These are phyloP conservation scores for Fusarium floridanum DNA, from an alignment of 2,329 filamentous ascomycete species.

Conservation along the genomic window DNA sequence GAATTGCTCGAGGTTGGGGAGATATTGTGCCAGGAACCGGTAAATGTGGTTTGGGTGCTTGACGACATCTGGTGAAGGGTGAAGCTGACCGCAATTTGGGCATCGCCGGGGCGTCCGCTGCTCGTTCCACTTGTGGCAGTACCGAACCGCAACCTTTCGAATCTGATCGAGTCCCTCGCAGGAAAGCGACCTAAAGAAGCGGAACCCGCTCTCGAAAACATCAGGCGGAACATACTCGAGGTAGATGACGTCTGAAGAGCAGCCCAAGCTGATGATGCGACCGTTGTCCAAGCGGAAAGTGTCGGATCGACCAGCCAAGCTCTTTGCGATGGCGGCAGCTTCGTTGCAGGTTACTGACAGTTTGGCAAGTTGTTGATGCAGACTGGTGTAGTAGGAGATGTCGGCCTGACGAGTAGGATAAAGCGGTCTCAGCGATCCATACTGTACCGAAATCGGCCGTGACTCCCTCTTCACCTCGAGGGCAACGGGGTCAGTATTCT, in stretches of 20 bases:
- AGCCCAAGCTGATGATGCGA: slow-evolving; percentile 47
- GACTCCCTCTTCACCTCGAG: slow-evolving; percentile 43
- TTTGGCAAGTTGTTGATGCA: slow-evolving; percentile 47
- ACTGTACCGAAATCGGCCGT: slow-evolving; percentile 28
- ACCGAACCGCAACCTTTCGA: slow-evolving; percentile 57
- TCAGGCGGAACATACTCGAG: slow-evolving; percentile 52
- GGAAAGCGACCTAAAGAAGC: slow-evolving; percentile 43
- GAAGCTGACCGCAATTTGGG: slow-evolving; percentile 50
- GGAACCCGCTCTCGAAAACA: slow-evolving; percentile 45
- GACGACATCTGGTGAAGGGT: slow-evolving; percentile 44
- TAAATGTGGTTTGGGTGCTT: slow-evolving; percentile 57
- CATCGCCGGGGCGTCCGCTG: slow-evolving; percentile 46
- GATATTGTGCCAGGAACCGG: slow-evolving; percentile 57
- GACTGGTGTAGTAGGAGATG: slow-evolving; percentile 49
- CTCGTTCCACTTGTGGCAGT: slow-evolving; percentile 58
- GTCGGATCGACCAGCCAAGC: slow-evolving; percentile 35
- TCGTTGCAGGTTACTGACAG: slow-evolving; percentile 48
- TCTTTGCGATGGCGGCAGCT: slow-evolving; percentile 38
- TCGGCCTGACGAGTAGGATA: slow-evolving; percentile 49
- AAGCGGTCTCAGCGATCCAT: slow-evolving; percentile 42
- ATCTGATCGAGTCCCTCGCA: slow-evolving; percentile 51
- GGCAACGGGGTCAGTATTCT: slow-evolving; percentile 38
- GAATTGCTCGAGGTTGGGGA: slow-evolving; percentile 58
- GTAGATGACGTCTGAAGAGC: slow-evolving; percentile 49
- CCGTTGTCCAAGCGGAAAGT: slow-evolving; percentile 45